These are phyloP conservation scores for Rhizophora apiculata DNA, from an alignment of 345 rosid species.

Conservation along the genomic window DNA sequence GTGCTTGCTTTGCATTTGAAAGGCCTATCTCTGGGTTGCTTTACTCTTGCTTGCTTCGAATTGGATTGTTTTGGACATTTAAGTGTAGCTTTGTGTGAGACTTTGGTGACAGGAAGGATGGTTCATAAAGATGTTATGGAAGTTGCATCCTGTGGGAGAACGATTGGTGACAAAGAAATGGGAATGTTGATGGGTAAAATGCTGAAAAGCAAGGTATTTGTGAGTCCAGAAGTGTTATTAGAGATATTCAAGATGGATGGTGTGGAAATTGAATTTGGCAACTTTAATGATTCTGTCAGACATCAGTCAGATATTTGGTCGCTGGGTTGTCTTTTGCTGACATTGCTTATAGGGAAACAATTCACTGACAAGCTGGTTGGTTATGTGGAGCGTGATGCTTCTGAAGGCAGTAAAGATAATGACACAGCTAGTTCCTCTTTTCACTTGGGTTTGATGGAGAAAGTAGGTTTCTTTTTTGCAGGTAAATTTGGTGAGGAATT, in stretches of 20 bases:
- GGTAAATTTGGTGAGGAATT: constrained; percentile 35
- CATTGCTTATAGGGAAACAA: constrained; percentile 48
- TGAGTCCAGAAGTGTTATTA: constrained; percentile 67
- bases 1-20: constrained; percentile 48
- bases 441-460: constrained; percentile 40
- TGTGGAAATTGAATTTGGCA: constrained; percentile 17
- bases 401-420: constrained; percentile 26
- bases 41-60: constrained; percentile 51
- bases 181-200: constrained; percentile 30
- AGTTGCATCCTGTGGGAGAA: constrained; percentile 28
- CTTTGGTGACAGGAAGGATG: constrained; percentile 43
- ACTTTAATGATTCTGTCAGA: constrained; percentile 28
- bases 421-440: constrained; percentile 28
- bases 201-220: constrained; percentile 34
- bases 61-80: constrained; percentile 60
- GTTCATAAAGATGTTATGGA: constrained; percentile 21
- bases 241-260: constrained; percentile 42
- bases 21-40: constrained; percentile 54
- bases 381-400: constrained; percentile 23
- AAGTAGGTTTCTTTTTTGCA: constrained; percentile 33
- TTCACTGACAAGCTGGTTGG: constrained; percentile 41
- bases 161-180: constrained; percentile 31
- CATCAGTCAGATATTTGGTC: constrained; percentile 71
- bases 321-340: constrained; percentile 55
- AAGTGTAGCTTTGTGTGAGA: constrained; percentile 48